Conservation (phyloP, 2,329 filamentous ascomycete genomes). For the Hymenoscyphus fraxineus region DNA sequence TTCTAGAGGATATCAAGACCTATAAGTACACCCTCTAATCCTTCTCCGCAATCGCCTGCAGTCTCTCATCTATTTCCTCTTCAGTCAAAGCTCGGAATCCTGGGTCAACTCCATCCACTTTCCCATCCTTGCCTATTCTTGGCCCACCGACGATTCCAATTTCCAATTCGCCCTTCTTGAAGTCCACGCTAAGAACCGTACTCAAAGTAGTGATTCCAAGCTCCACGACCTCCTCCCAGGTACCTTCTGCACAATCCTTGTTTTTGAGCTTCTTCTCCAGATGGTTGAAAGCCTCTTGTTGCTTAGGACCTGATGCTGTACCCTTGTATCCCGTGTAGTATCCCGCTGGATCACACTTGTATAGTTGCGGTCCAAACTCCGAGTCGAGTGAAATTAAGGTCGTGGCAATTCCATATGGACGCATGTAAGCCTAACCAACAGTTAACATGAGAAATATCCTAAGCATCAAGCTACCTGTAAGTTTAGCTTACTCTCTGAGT, state of each 20-base stretch:
- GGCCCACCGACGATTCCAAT: conserved; percentile 95
- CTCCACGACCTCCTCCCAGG: conserved; percentile 97
- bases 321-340: conserved; percentile 99
- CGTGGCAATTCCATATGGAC: conserved; percentile 90
- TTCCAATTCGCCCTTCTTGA: conserved; percentile 99
- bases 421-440: conserved; percentile 78
- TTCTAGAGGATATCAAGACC: conserved; percentile 5
- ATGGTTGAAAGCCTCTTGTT: conserved; percentile 97
- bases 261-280: conserved; percentile 99
- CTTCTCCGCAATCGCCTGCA: conserved; percentile 98
- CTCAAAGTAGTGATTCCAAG: conserved; percentile 92
- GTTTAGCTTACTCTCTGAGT: conserved; percentile 75
- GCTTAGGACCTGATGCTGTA: conserved; percentile 93
- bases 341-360: conserved; percentile 96
- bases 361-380: conserved; percentile 89
- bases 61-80: conserved; percentile 96
- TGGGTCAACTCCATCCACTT: conserved; percentile 73
- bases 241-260: conserved; percentile 89
- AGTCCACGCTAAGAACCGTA: conserved; percentile 96
- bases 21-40: conserved; percentile 56
- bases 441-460: background rate
- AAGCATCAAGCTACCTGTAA: conserved; percentile 8
- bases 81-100: conserved; percentile 87
- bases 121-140: conserved; percentile 73
- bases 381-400: conserved; percentile 92